phyloP scores from a whole-genome alignment of 164 flowering plant genomes.

The Sedum album region DNA sequence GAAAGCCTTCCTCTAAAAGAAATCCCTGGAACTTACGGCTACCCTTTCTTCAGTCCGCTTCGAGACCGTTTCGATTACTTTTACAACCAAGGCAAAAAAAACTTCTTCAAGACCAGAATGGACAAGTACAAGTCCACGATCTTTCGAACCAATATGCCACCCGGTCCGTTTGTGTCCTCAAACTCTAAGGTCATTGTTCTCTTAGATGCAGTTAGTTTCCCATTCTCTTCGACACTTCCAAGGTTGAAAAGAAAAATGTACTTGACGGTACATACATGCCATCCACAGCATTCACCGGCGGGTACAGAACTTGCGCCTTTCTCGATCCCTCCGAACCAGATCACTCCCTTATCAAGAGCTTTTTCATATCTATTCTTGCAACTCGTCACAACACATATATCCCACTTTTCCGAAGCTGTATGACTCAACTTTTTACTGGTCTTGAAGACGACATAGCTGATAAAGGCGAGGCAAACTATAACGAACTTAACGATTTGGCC shows the following conservation, averaged over 20 bases:
- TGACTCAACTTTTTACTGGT: conserved; percentile 15
- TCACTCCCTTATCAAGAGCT: conserved; percentile 19
- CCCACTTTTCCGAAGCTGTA: conserved; percentile 17
- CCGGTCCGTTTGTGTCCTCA: conserved; percentile 28
- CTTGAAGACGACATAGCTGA: conserved; percentile 18
- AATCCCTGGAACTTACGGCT: no score
- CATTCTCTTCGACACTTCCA: conserved; percentile 31
- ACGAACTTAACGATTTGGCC: no score
- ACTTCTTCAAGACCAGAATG: conserved; percentile 26
- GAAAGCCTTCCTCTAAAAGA: neutral
- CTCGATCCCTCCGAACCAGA: conserved; percentile 33
- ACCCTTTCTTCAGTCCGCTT: conserved; percentile 25
- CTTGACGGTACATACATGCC: no score
- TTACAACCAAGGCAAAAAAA: conserved; percentile 32
- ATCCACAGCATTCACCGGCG: conserved; percentile 29
- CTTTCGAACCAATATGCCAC: no score
- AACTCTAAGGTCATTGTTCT: conserved; percentile 26
- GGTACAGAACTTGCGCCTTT: conserved; percentile 23
- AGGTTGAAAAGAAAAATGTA: no score
- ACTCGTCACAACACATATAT: conserved; percentile 7
- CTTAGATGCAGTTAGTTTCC: conserved; percentile 23
- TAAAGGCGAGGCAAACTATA: conserved; percentile 20
- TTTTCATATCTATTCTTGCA: conserved; percentile 8
- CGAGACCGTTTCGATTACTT: conserved; percentile 37
- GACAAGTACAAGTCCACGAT: no score